These are phyloP conservation scores for Wickerhamomyces chambardii DNA, from an alignment of 805 yeast genomes.

Conservation along the genomic window DNA sequence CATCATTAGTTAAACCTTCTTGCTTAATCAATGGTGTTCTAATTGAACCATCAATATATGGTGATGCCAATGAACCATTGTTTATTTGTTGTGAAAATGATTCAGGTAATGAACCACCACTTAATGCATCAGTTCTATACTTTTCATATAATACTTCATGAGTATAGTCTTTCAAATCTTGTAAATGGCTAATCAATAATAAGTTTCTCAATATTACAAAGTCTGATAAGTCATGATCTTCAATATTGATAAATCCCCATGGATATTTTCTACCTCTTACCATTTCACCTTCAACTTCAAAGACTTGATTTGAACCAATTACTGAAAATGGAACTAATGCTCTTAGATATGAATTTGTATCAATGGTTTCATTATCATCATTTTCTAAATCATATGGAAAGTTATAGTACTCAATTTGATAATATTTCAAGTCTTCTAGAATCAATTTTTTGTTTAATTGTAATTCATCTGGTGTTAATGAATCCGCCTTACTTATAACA, in stretches of 20 bases:
- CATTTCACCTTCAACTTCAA: constrained; percentile 32
- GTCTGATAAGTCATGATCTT: constrained; percentile 70
- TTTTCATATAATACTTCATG: constrained; percentile 82
- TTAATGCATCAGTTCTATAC: constrained; percentile 81
- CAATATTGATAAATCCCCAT: constrained; percentile 52
- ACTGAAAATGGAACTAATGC: constrained; percentile 59
- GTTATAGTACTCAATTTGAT: constrained; percentile 64
- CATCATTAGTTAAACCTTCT: constrained; percentile 13
- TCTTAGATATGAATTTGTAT: constrained; percentile 56
- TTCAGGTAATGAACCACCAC: constrained; percentile 38
- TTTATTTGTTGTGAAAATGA: constrained; percentile 22
- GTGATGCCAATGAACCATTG: constrained; percentile 8
- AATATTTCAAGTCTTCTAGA: constrained; percentile 64
- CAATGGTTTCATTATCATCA: constrained; percentile 53
- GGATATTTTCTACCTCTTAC: constrained; percentile 48
- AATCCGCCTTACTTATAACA: constrained; percentile 78
- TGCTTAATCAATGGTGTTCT: constrained; percentile 18
- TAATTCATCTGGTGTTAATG: constrained; percentile 73
- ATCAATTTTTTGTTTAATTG: constrained; percentile 65
- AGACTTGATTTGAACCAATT: constrained; percentile 60
- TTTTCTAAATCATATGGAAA: constrained; percentile 54
- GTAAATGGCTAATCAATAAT: constrained; percentile 73
- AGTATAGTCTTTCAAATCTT: constrained; percentile 82
- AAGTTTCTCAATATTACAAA: constrained; percentile 74
- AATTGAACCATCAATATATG: constrained; percentile 1